These are phyloP conservation scores for Lasiodiplodia sp. DNA, from an alignment of 2,329 filamentous ascomycete species.

Conservation along the genomic window DNA sequence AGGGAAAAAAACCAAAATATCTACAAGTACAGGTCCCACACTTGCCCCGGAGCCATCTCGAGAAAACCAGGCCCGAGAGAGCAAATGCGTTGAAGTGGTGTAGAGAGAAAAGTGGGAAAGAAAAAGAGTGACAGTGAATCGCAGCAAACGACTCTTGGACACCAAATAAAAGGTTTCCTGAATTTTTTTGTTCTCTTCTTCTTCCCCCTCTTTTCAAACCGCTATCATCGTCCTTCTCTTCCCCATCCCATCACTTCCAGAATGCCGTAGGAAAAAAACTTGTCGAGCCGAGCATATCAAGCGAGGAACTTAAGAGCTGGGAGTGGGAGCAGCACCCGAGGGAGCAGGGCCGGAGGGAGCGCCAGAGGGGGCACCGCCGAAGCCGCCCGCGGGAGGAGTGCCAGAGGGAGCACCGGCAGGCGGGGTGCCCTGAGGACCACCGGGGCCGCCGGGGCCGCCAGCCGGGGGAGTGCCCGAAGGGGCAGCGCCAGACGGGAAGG, in stretches of 20 bases:
- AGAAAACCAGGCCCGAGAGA: background rate
- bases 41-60: background rate
- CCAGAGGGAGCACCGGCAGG: background rate
- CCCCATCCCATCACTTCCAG: background rate
- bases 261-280: background rate
- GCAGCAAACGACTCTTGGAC: slow-evolving; percentile 1
- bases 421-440: background rate
- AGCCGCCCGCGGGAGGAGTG: background rate
- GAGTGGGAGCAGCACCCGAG: background rate
- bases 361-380: background rate
- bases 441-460: background rate
- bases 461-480: background rate
- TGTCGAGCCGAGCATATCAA: slow-evolving; percentile 2
- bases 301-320: slow-evolving; percentile 11
- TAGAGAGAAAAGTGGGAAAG: background rate
- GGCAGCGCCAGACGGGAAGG: background rate
- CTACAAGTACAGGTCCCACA: slow-evolving; percentile 1
- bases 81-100: background rate
- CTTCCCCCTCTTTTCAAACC: background rate
- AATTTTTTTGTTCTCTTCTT: background rate
- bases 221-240: background rate
- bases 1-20: slow-evolving; percentile 10
- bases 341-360: background rate
- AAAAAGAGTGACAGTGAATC: background rate
- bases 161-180: background rate